These are phyloP conservation scores for Glaciozyma martinii DNA, from an alignment of 768 basidiomycete genomes.

Conservation along the genomic window DNA sequence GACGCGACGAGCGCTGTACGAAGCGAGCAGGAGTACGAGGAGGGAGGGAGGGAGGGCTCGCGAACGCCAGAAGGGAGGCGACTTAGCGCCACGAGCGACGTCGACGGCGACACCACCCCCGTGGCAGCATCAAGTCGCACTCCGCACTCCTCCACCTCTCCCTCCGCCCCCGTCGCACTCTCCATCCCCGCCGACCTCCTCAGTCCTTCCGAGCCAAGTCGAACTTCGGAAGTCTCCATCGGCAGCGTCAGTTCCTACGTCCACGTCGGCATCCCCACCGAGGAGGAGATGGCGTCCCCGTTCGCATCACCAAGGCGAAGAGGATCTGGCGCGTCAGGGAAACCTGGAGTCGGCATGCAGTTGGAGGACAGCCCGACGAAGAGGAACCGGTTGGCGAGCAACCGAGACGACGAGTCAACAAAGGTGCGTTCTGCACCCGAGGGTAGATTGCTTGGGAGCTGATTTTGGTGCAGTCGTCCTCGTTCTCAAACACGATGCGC, in stretches of 20 bases:
- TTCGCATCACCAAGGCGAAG: not conserved
- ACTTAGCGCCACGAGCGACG: too few relatives aligned
- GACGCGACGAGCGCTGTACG: not conserved
- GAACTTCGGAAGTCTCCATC: not conserved
- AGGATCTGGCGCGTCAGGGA: not conserved
- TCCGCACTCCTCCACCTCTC: too few relatives aligned
- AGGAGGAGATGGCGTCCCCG: not conserved
- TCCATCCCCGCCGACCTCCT: not conserved
- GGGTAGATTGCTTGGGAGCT: not conserved
- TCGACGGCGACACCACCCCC: too few relatives aligned
- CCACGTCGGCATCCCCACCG: conserved; percentile 5
- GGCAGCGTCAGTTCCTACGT: conserved; percentile 10
- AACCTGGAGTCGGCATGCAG: not conserved
- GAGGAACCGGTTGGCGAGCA: not conserved
- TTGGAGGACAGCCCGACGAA: not conserved
- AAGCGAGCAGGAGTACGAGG: too few relatives aligned
- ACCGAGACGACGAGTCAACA: not conserved
- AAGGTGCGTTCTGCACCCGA: not conserved
- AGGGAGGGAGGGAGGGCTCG: too few relatives aligned
- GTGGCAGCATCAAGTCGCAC: too few relatives aligned
- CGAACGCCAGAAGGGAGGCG: too few relatives aligned
- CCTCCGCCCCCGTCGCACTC: not conserved
- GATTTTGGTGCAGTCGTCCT: conserved; percentile 2
- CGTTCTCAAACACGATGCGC: conserved; percentile 30
- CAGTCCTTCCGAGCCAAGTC: not conserved